A percentile compares a stretch with the other conserved stretches of the same genome.
These are phyloP conservation scores for Pseudovirgaria hyperparasitica DNA, from an alignment of 2,329 filamentous ascomycete species.

Conservation along the genomic window DNA sequence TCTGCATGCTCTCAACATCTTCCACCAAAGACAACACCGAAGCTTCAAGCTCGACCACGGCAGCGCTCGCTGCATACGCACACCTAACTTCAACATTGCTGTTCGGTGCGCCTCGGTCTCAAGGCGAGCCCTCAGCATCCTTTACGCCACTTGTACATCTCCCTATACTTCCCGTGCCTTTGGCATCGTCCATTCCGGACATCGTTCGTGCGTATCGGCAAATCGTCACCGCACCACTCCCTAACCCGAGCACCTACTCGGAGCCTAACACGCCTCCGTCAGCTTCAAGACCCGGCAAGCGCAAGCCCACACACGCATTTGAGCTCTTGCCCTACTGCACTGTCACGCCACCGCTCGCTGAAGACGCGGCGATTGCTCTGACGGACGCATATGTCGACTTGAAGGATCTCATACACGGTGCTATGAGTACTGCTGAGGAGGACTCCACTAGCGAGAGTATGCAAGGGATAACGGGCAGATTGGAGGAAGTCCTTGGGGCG, in stretches of 20 bases:
- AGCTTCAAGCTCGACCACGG: not conserved
- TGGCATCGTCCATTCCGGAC: not conserved
- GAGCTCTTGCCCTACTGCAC: conserved; percentile 20
- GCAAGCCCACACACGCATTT: too few relatives aligned
- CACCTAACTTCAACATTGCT: conserved; percentile 1
- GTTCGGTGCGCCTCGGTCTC: conserved; percentile 1
- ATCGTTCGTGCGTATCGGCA: not conserved
- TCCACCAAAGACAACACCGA: not conserved
- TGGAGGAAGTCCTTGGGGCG: conserved; percentile 14
- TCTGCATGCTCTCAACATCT: conserved; percentile 1
- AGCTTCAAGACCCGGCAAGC: conserved; percentile 1
- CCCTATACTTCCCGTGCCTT: not conserved
- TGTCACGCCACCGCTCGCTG: conserved; percentile 8
- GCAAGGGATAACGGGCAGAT: conserved; percentile 2
- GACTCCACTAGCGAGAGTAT: conserved; percentile 9
- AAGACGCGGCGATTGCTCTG: conserved; percentile 15
- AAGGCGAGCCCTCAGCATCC: not conserved
- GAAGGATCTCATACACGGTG: conserved; percentile 18
- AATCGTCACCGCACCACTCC: not conserved
- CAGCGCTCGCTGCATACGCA: not conserved
- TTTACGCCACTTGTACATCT: conserved; percentile 3
- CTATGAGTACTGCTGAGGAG: conserved; percentile 13
- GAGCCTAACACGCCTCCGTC: not conserved
- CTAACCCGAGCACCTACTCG: conserved; percentile 2
- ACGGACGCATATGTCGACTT: conserved; percentile 21